Base-by-base conservation (phyloP, 2,329 filamentous ascomycete species). In the Pseudofabraea citricarpa region DNA sequence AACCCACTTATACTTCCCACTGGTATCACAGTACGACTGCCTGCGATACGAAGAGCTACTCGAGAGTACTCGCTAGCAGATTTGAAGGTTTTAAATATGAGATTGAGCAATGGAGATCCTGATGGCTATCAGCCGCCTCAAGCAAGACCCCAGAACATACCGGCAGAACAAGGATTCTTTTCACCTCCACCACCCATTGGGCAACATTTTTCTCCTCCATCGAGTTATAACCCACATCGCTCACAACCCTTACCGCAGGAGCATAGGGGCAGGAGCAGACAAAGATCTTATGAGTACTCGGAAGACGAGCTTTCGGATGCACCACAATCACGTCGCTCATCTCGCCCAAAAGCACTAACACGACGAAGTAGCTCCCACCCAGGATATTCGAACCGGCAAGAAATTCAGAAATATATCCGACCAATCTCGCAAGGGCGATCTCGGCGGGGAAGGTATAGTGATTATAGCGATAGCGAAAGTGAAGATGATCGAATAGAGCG, bases 171-270 rank as follows among this genome's bases (percentile, higher is more conserved):
- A n/a, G n/a, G n/a, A n/a, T n/a, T n/a, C n/a, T n/a, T n/a, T n/a
- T n/a, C n/a, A n/a, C n/a, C n/a, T n/a, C 35, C 35, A 6, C 35
- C 35, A 23, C 35, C 35, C 10, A 37, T 37, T 22, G 35, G 35
- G 13, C 19, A 22, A 10, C 21, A 37, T 12, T 37, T 13, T 15
- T 6, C 6, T 8, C 35, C 21, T 8, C 12, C 32, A 3, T 21
- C 35, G 7, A 22, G 23, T 5, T 5, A 37, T 37, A 37, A 10
- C 1, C 35, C 35, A n/a, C 3, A 22, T 18, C 21, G 23, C 12
- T 21, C 18, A 5, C 18, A 37, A 3, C 35, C 35, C 7, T n/a
- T 37, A 13, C 35, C 35, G 2, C 2, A 7, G 5, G 5, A 20
- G 19, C 15, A 20, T 16, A n/a, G 32, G 18, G 12, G 18, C n/a